Conservation (phyloP, 371 early-diverging fungal genomes). For the Funneliformis caledonium region DNA sequence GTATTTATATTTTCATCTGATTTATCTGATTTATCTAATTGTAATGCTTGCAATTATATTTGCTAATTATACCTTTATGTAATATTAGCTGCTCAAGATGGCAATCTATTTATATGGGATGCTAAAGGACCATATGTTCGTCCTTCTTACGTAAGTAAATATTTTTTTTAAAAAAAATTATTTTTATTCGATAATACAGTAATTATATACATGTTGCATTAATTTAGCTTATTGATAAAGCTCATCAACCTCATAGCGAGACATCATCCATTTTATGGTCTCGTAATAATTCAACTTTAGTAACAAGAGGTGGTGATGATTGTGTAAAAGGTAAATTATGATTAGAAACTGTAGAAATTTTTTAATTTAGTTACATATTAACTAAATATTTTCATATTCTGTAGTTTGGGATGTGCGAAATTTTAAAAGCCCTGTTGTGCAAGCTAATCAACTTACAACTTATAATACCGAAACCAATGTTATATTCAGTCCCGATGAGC, state of each 20-base stretch:
- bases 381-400: background rate
- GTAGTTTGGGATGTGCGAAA: constrained; percentile 90
- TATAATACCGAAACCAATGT: constrained; percentile 84
- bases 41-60: background rate
- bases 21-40: constrained; percentile 13
- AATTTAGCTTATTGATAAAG: constrained; percentile 62
- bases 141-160: constrained; percentile 53
- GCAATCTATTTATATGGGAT: constrained; percentile 68
- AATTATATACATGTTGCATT: background rate
- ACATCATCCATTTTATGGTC: constrained; percentile 76
- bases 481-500: constrained; percentile 88
- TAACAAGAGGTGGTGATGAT: constrained; percentile 84
- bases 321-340: constrained; percentile 72
- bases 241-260: constrained; percentile 72
- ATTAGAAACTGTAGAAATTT: background rate
- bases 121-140: constrained; percentile 55
- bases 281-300: constrained; percentile 63
- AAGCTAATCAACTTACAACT: constrained; percentile 62
- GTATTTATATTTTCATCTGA: constrained; percentile 43
- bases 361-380: background rate
- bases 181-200: background rate
- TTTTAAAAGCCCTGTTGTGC: constrained; percentile 65
- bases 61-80: background rate
- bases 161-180: background rate
- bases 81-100: constrained; percentile 61